Percentiles rank a stretch among this genome's conserved stretches.
phyloP scores from a whole-genome alignment of 192 early-diverging fungal genomes.

The Thamnidium elegans region DNA sequence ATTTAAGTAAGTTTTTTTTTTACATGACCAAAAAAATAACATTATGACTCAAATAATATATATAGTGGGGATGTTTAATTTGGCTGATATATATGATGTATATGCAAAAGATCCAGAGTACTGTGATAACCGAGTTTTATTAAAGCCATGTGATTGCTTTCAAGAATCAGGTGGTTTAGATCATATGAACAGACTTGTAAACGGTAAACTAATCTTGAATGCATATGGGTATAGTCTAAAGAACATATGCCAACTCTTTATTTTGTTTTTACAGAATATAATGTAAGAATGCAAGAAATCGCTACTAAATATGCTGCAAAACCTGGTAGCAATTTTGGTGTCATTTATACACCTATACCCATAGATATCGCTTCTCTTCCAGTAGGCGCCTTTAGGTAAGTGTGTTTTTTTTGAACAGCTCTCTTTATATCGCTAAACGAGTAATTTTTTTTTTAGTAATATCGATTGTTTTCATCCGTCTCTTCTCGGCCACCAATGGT shows the following conservation, averaged over 20 bases:
- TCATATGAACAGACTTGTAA: too few relatives aligned
- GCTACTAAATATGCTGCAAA: conserved; percentile 35
- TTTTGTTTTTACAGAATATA: conserved; percentile 1
- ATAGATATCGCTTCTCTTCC: conserved; percentile 35
- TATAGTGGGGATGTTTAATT: too few relatives aligned
- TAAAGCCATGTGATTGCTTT: too few relatives aligned
- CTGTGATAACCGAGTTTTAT: background rate
- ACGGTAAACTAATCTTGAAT: too few relatives aligned
- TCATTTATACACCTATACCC: conserved; percentile 21
- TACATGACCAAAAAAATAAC: background rate
- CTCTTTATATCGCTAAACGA: conserved; percentile 13
- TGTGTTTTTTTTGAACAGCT: background rate
- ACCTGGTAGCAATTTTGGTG: conserved; percentile 19
- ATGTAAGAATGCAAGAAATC: conserved; percentile 39
- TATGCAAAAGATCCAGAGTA: background rate
- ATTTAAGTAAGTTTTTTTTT: conserved; percentile 33
- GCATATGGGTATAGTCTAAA: too few relatives aligned
- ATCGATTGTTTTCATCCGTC: conserved; percentile 56
- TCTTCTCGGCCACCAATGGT: conserved; percentile 2
- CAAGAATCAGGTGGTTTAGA: too few relatives aligned
- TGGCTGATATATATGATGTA: too few relatives aligned
- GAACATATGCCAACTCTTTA: too few relatives aligned
- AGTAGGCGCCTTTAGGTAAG: conserved; percentile 33
- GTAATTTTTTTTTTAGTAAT: conserved; percentile 13
- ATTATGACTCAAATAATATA: too few relatives aligned